Percentiles rank a stretch among this genome's conserved stretches.
Evolutionary conservation across 2,329 filamentous ascomycete genomes (phyloP).

Genomic region (Beauveria rudraprayagi): DNA sequence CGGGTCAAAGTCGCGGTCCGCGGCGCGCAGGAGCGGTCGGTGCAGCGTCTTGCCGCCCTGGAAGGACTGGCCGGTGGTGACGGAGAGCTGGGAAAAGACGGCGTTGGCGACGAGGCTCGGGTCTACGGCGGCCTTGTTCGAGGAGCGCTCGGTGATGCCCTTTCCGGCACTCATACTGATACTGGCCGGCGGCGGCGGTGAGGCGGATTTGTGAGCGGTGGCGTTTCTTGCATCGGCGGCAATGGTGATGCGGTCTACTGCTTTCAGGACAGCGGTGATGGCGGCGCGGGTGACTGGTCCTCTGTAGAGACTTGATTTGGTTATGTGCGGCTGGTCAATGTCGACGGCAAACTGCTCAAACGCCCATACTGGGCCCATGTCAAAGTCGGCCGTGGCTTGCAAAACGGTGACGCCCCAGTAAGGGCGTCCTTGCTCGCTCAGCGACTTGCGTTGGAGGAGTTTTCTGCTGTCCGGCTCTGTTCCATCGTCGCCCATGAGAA

Average conservation of each 20-base stretch:
- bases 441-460: slow-evolving; percentile 20
- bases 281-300: slow-evolving; percentile 30
- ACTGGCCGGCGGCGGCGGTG: slow-evolving; percentile 2
- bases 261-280: slow-evolving; percentile 27
- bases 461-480: slow-evolving; percentile 22
- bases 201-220: not conserved
- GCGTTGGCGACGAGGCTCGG: slow-evolving; percentile 20
- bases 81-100: slow-evolving; percentile 22
- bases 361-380: slow-evolving; percentile 36
- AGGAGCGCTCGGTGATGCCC: not conserved
- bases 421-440: slow-evolving; percentile 24
- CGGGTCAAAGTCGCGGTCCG: slow-evolving; percentile 29
- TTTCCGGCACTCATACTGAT: not conserved
- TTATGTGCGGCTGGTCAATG: slow-evolving; percentile 30
- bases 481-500: slow-evolving; percentile 35
- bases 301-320: slow-evolving; percentile 33
- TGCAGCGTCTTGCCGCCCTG: slow-evolving; percentile 28
- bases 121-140: slow-evolving; percentile 8
- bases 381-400: slow-evolving; percentile 32
- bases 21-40: slow-evolving; percentile 31
- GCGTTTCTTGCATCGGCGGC: slow-evolving; percentile 15
- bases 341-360: slow-evolving; percentile 34
- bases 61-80: slow-evolving; percentile 27
- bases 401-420: slow-evolving; percentile 34
- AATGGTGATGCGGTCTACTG: slow-evolving; percentile 27